Conservation (phyloP, 352 stramenopile genomes). For the Plasmopara halstedii region DNA sequence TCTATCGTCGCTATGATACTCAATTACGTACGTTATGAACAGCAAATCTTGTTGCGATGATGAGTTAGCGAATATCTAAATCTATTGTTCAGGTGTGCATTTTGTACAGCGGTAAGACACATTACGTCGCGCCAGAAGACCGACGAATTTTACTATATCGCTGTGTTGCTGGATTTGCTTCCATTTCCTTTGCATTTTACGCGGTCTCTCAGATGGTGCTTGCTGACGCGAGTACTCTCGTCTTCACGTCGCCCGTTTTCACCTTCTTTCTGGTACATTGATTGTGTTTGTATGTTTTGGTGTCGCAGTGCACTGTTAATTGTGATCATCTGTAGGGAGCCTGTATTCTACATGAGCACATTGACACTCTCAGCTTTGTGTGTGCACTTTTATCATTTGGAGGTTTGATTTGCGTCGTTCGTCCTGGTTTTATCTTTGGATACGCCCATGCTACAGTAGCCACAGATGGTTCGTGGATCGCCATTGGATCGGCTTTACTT, state of each 20-base stretch:
- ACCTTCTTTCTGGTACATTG: conserved; percentile 61
- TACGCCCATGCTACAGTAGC: conserved; percentile 32
- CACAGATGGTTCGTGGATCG: conserved; percentile 41
- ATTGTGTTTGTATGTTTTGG: neutral
- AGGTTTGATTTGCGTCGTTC: conserved; percentile 46
- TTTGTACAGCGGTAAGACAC: conserved; percentile 38
- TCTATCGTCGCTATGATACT: conserved; percentile 41
- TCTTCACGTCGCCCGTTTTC: conserved; percentile 68
- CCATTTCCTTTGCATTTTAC: conserved; percentile 73
- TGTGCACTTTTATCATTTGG: conserved; percentile 38
- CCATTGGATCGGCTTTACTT: conserved; percentile 40
- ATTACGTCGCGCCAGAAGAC: conserved; percentile 40
- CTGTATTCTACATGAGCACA: conserved; percentile 33
- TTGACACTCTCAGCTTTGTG: conserved; percentile 33
- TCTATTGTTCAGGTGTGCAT: conserved; percentile 17
- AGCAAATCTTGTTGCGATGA: neutral
- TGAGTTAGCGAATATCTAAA: neutral
- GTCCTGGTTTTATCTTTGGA: conserved; percentile 44
- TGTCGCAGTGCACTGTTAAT: neutral
- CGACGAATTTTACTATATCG: conserved; percentile 58
- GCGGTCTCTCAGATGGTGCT: conserved; percentile 74
- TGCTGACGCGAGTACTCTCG: conserved; percentile 57
- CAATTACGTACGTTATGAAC: conserved; percentile 43
- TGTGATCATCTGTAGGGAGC: conserved; percentile 19
- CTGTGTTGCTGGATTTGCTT: conserved; percentile 55